Percentiles rank a stretch among this genome's conserved stretches.
Evolutionary conservation across 441 rosid species (phyloP).

Genomic region (Eruca vesicaria): DNA sequence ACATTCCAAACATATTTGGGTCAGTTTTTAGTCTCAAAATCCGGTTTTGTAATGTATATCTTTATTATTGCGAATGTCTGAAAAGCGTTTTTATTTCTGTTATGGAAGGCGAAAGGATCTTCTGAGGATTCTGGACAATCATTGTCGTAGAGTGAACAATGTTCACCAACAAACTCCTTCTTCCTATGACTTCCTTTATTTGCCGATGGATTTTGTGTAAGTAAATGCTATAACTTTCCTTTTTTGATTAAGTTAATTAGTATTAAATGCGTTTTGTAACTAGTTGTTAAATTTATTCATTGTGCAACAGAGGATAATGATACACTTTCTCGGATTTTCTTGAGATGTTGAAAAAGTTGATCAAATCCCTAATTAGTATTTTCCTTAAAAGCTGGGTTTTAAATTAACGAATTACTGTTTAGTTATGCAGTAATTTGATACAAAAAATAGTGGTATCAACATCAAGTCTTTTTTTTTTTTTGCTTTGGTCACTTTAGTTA

Average conservation of each 20-base stretch:
- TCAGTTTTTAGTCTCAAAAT: constrained; percentile 8
- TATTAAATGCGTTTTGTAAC: neutral
- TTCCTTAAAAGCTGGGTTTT: neutral
- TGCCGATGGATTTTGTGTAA: constrained; percentile 62
- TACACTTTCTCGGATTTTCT: neutral
- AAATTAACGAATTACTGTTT: neutral
- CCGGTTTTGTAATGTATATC: neutral
- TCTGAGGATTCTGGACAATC: constrained; percentile 41
- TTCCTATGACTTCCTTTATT: constrained; percentile 52
- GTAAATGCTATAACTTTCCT: neutral
- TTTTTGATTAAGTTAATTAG: neutral
- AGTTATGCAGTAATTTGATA: no score
- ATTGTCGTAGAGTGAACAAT: constrained; percentile 37
- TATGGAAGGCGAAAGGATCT: constrained; percentile 39
- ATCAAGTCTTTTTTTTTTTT: no score
- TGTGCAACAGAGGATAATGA: neutral
- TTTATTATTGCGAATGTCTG: neutral
- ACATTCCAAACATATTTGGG: constrained; percentile 51
- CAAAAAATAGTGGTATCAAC: no score
- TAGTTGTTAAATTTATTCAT: neutral
- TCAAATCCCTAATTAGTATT: no score
- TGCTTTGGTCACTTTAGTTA: no score
- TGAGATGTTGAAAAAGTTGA: neutral
- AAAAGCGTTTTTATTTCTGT: neutral
- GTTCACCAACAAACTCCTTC: constrained; percentile 25